Conservation (phyloP, 169 alveolate species). For the Cyclospora cayetanensis region DNA sequence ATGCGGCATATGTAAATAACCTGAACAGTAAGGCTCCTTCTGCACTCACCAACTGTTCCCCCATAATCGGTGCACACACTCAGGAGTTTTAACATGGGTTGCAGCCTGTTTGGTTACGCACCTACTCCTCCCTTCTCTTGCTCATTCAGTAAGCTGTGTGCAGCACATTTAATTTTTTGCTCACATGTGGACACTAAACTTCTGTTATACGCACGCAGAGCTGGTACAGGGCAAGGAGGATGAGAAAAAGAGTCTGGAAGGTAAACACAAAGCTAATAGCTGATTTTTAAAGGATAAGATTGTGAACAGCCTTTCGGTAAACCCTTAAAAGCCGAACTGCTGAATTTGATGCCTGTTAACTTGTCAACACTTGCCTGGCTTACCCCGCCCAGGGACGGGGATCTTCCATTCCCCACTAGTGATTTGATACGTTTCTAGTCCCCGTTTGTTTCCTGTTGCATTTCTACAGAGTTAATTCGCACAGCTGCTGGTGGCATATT, state of each 20-base stretch:
- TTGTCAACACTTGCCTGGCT: too few relatives aligned
- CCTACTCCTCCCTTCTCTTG: neutral
- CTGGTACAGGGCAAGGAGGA: neutral
- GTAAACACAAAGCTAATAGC: neutral
- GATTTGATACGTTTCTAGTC: neutral
- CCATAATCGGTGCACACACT: neutral
- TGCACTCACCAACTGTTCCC: too few relatives aligned
- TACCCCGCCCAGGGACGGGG: too few relatives aligned
- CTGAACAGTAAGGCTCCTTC: slow-evolving; percentile 59
- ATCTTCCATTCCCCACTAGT: too few relatives aligned
- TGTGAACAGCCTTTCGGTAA: too few relatives aligned
- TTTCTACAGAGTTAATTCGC: slow-evolving; percentile 37
- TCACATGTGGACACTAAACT: too few relatives aligned
- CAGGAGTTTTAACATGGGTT: neutral
- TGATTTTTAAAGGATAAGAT: too few relatives aligned
- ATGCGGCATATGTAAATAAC: slow-evolving; percentile 70
- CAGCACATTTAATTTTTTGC: neutral
- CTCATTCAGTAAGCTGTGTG: neutral
- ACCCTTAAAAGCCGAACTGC: too few relatives aligned
- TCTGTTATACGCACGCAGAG: too few relatives aligned
- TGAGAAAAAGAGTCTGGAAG: slow-evolving; percentile 6
- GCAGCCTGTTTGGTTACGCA: neutral
- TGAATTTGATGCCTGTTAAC: too few relatives aligned
- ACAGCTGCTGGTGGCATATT: slow-evolving; percentile 43
- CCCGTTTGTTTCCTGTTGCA: neutral